Conservation (phyloP, 2,329 filamentous ascomycete genomes). For the Aspergillus fumigatiaffinis region DNA sequence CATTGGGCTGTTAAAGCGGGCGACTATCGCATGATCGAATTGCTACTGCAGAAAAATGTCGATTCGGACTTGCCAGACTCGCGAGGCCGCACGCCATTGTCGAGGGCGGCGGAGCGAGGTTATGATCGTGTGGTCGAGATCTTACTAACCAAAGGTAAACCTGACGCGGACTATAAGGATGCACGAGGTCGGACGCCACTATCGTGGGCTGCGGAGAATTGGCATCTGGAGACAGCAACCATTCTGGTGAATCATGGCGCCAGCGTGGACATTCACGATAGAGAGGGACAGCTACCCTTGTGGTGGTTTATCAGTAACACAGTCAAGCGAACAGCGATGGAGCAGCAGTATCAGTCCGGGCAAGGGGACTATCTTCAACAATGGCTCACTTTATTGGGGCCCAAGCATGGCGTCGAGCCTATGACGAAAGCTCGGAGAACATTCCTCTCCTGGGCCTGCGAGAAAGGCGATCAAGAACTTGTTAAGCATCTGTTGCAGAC, state of each 20-base stretch:
- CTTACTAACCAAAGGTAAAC: slow-evolving; percentile 2
- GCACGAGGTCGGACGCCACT: slow-evolving; percentile 6
- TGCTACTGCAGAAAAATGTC: slow-evolving; percentile 7
- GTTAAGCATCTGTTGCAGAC: slow-evolving; percentile 8
- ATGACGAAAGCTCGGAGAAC: slow-evolving; percentile 13
- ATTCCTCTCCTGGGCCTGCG: slow-evolving; percentile 15
- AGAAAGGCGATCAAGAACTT: slow-evolving; percentile 7
- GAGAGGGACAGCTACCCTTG: slow-evolving; percentile 11
- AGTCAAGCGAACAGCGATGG: neutral
- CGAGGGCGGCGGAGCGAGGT: slow-evolving; percentile 8
- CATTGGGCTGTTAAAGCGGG: slow-evolving; percentile 12
- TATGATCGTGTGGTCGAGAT: neutral
- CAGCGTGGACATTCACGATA: slow-evolving; percentile 10
- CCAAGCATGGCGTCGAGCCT: slow-evolving; percentile 7
- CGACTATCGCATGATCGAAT: slow-evolving; percentile 3
- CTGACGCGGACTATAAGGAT: slow-evolving; percentile 7
- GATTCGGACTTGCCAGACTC: slow-evolving; percentile 1
- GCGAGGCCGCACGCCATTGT: slow-evolving; percentile 11
- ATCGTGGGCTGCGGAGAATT: slow-evolving; percentile 11
- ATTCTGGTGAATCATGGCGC: slow-evolving; percentile 4
- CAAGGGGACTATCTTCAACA: slow-evolving; percentile 1
- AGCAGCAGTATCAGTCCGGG: neutral
- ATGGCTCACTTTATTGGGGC: slow-evolving; percentile 7
- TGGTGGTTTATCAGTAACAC: slow-evolving; percentile 12
- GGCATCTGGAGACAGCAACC: slow-evolving; percentile 5